Conservation (phyloP, 257 asterid species). For the Salvia splendens region DNA sequence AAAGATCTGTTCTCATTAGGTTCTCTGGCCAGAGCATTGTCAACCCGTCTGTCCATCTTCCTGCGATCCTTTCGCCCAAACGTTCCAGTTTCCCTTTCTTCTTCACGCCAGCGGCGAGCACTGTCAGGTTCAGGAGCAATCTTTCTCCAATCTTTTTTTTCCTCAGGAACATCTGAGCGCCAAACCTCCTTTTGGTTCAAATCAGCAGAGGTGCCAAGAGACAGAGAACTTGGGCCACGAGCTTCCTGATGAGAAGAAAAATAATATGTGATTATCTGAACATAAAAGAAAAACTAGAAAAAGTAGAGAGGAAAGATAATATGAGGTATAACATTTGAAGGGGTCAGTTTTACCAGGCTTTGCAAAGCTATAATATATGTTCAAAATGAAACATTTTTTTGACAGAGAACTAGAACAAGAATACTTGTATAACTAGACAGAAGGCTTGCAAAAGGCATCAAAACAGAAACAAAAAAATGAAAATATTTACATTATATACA, state of each 20-base stretch:
- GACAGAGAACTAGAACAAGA: no score
- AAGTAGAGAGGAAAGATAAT: constrained; percentile 2
- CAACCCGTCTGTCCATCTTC: constrained; percentile 83
- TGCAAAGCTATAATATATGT: no score
- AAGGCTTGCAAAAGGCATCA: constrained; percentile 3
- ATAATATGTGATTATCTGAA: not conserved
- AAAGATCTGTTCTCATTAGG: constrained; percentile 58
- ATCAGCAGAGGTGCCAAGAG: constrained; percentile 82
- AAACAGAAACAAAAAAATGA: not conserved
- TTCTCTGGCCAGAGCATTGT: constrained; percentile 70
- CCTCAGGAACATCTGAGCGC: constrained; percentile 77
- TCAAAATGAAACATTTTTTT: not conserved
- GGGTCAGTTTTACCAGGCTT: not conserved
- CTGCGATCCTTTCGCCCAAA: constrained; percentile 93
- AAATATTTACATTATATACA: not conserved
- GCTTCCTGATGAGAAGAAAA: constrained; percentile 50
- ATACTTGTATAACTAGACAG: not conserved
- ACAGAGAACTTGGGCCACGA: constrained; percentile 81
- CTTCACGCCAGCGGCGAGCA: constrained; percentile 99
- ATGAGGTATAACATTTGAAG: not conserved
- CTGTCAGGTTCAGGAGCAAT: constrained; percentile 63
- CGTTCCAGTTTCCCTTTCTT: constrained; percentile 98
- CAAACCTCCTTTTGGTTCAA: constrained; percentile 76
- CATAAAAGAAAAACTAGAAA: not conserved
- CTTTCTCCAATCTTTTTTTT: constrained; percentile 85